A percentile compares a stretch with the other conserved stretches of the same genome.
Evolutionary conservation across 2,329 filamentous ascomycete genomes (phyloP).

Genomic region (Fusarium sp.): DNA sequence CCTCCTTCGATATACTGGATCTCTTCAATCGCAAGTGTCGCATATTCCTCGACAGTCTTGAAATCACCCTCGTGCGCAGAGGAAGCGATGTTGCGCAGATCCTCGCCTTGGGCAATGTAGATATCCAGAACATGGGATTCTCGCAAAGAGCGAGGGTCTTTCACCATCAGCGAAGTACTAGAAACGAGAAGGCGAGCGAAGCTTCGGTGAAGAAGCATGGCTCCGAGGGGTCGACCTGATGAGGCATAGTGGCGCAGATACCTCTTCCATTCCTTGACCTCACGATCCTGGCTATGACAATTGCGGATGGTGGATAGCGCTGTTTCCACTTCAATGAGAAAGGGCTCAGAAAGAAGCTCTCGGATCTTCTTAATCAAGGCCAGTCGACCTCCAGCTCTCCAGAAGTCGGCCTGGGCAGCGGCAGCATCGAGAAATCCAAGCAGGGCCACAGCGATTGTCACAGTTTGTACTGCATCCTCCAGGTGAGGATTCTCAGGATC

Average conservation of each 20-base stretch:
- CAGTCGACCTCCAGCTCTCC: slow-evolving; percentile 80
- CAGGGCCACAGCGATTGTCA: slow-evolving; percentile 86
- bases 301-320: slow-evolving; percentile 92
- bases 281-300: slow-evolving; percentile 73
- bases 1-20: slow-evolving; percentile 90
- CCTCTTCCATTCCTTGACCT: slow-evolving; percentile 87
- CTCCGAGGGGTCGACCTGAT: slow-evolving; percentile 83
- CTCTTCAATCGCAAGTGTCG: slow-evolving; percentile 82
- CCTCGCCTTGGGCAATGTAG: slow-evolving; percentile 71
- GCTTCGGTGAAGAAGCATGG: slow-evolving; percentile 89
- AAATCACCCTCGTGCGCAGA: slow-evolving; percentile 64
- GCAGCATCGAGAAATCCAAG: slow-evolving; percentile 90
- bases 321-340: slow-evolving; percentile 88
- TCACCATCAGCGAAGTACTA: slow-evolving; percentile 79
- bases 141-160: slow-evolving; percentile 70
- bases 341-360: slow-evolving; percentile 82
- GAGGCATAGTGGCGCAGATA: slow-evolving; percentile 86
- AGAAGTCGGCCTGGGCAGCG: slow-evolving; percentile 83
- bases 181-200: slow-evolving; percentile 89
- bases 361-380: slow-evolving; percentile 79
- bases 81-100: slow-evolving; percentile 54
- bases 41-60: slow-evolving; percentile 72
- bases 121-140: slow-evolving; percentile 78
- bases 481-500: slow-evolving; percentile 70
- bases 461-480: slow-evolving; percentile 76